A percentile compares a stretch with the other conserved stretches of the same genome.
phyloP scores from a whole-genome alignment of 768 basidiomycete species.

The Phaeotremella skinneri region DNA sequence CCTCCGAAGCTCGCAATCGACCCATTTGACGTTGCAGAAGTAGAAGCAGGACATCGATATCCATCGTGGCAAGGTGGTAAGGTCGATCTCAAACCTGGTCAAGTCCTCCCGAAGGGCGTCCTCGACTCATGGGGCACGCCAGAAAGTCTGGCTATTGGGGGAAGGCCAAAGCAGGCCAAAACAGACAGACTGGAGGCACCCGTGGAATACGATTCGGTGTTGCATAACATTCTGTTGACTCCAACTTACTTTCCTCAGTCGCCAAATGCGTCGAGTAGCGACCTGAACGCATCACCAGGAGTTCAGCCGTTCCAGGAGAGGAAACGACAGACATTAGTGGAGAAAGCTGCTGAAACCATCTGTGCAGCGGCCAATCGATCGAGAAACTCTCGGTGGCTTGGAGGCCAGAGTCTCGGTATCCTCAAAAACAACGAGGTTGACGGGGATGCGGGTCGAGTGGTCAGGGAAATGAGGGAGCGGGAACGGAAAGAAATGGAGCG shows the following conservation, averaged over 20 bases:
- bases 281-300: neutral
- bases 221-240: constrained; percentile 42
- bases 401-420: constrained; percentile 17
- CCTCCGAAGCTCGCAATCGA: constrained; percentile 16
- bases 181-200: neutral
- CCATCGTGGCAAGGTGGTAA: constrained; percentile 44
- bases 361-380: constrained; percentile 7
- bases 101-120: constrained; percentile 25
- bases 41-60: constrained; percentile 35
- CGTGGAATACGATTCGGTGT: constrained; percentile 39
- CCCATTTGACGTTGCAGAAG: constrained; percentile 18
- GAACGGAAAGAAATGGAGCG: constrained; percentile 38
- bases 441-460: constrained; percentile 11
- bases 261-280: constrained; percentile 5
- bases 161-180: neutral
- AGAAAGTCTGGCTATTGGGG: neutral
- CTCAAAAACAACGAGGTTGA: constrained; percentile 12
- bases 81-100: constrained; percentile 40
- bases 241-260: constrained; percentile 36
- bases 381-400: constrained; percentile 18
- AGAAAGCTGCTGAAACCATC: constrained; percentile 17
- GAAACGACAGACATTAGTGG: constrained; percentile 25
- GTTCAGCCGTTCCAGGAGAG: constrained; percentile 3
- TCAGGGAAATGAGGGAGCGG: constrained; percentile 26
- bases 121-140: neutral